Evolutionary conservation across 345 rosid species (phyloP), one percentile per base, ranked within the genome.

Genomic region (Turritis glabra): DNA sequence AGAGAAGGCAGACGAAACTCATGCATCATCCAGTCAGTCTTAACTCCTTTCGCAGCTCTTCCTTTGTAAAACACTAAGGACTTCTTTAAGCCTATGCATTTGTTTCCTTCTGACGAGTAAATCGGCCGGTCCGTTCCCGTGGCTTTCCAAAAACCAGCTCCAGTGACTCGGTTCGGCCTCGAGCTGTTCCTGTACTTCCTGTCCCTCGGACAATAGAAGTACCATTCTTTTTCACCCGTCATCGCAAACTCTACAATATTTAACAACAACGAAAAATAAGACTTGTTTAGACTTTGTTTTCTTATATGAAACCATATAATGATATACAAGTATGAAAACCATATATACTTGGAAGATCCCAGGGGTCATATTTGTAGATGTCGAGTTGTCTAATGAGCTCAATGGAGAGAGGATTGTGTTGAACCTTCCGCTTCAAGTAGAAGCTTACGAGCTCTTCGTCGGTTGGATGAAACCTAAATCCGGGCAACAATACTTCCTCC

Each of bases 1-100:
- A 87, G 88, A 67, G 90, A 84, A 72, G 98, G 96, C 52, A 92
- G 79, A 29, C 98, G 87, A 70, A 92, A 92, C 90, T 92, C 98
- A 69, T 92, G 96, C 98, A 92, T 92, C 98, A 92, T 92, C 98
- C 98, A 92, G 65, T 92, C 98, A 23, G 96, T 92, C 84, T 92
- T 92, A 73, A 82, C 81, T 50, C 98, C 98, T 81, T 85, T 92
- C 7, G 96, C 90, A 8, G 98, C 98, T 82, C 89, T 86, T 15
- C 98, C 98, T 82, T 77, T 87, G 83, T 92, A 90, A 77, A 90
- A 92, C 61, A 92, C 98, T 8, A 92, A 87, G 7, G 98, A 92
- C 82, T 92, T 92, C 88, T 92, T 92, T 80, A 92, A 67, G 1
- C 98, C 98, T 18, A 92, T 92, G 79, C 96, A 90, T 71, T 88